phyloP scores from a whole-genome alignment of 2,329 filamentous ascomycete genomes.

The Neonectria hederae region DNA sequence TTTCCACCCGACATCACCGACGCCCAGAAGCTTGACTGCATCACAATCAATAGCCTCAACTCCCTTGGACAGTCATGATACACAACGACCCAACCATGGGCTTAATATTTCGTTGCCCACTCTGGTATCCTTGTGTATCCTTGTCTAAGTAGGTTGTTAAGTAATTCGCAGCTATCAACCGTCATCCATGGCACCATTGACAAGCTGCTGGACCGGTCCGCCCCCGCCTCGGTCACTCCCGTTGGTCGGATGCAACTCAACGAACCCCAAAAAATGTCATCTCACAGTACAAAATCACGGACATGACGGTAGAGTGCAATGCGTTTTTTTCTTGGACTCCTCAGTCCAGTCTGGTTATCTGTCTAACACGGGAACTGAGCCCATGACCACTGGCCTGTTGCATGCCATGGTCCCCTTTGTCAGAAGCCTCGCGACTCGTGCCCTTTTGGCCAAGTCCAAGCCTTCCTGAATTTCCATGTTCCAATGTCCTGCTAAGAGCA shows the following conservation, averaged over 20 bases:
- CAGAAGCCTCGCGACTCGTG: slow-evolving; percentile 42
- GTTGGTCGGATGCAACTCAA: background rate
- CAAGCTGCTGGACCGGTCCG: background rate
- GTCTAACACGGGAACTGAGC: slow-evolving; percentile 46
- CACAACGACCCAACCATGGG: too few relatives aligned
- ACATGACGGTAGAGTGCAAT: slow-evolving; percentile 29
- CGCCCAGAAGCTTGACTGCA: background rate
- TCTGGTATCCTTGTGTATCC: too few relatives aligned
- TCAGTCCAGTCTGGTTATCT: slow-evolving; percentile 48
- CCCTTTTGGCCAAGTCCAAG: slow-evolving; percentile 39
- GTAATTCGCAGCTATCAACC: background rate
- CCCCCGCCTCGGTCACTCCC: background rate
- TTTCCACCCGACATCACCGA: background rate
- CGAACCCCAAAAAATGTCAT: background rate
- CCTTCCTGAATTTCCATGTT: slow-evolving; percentile 44
- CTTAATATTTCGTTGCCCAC: too few relatives aligned
- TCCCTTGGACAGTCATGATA: too few relatives aligned
- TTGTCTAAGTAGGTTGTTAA: too few relatives aligned
- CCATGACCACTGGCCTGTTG: slow-evolving; percentile 33
- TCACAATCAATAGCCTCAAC: too few relatives aligned
- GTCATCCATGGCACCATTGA: background rate
- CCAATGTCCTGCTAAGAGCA: slow-evolving; percentile 45
- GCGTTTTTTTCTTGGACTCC: slow-evolving; percentile 46
- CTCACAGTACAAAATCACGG: background rate
- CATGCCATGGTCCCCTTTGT: slow-evolving; percentile 39